These are phyloP conservation scores for Marsdenia floribunda DNA, from an alignment of 257 asterid genomes.

Conservation along the genomic window DNA sequence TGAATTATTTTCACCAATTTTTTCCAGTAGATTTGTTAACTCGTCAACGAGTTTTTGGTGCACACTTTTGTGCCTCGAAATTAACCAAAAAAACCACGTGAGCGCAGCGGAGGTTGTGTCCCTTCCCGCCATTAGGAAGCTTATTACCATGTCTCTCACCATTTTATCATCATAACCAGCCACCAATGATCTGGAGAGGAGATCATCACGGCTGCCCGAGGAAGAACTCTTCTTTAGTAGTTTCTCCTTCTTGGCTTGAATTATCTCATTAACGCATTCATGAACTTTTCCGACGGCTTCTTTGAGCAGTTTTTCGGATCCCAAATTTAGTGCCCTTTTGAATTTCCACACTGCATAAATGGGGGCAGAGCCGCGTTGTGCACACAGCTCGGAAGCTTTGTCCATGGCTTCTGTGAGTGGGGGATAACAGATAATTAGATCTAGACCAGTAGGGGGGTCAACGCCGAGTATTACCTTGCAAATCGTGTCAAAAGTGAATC, in stretches of 20 bases:
- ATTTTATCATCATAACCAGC: conserved; percentile 35
- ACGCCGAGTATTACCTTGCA: not conserved
- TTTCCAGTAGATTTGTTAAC: not conserved
- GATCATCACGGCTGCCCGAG: conserved; percentile 24
- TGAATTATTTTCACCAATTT: not conserved
- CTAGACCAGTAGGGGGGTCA: not conserved
- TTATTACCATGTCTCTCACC: conserved; percentile 45
- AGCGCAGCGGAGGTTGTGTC: conserved; percentile 56
- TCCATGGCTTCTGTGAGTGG: not conserved
- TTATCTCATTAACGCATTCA: conserved; percentile 28
- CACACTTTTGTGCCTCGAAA: conserved; percentile 20
- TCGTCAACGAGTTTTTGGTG: conserved; percentile 11
- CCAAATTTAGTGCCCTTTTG: not conserved
- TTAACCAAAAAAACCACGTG: conserved; percentile 58
- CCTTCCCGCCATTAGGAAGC: conserved; percentile 53
- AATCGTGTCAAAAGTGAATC: not conserved
- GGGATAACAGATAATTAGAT: not conserved
- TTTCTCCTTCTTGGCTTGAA: conserved; percentile 29
- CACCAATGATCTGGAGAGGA: conserved; percentile 40
- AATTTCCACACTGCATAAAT: not conserved
- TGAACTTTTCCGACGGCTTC: conserved; percentile 19
- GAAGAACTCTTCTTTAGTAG: conserved; percentile 3
- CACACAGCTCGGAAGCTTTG: not conserved
- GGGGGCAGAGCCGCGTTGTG: not conserved
- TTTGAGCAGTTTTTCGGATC: not conserved